Percentiles rank a stretch among this genome's conserved stretches.
Evolutionary conservation across 805 yeast genomes (phyloP).

Genomic region (Clavispora phyllophila): DNA sequence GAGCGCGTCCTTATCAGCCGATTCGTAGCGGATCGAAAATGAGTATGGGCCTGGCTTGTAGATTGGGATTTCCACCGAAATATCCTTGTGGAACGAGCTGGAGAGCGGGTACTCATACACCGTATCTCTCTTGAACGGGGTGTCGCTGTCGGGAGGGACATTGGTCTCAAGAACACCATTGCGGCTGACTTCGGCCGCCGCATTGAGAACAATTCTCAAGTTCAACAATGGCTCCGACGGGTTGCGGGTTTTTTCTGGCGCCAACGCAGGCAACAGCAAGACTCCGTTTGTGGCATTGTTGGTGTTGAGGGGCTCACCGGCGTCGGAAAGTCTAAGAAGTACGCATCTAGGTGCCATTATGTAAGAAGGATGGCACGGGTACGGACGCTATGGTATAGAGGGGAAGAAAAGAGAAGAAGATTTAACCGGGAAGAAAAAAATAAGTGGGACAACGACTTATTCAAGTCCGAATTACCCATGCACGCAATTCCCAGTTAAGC

Average conservation of each 20-base stretch:
- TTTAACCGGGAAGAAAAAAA: not conserved
- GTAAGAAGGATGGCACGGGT: not conserved
- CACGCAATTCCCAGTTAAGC: not conserved
- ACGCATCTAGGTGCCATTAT: constrained; percentile 15
- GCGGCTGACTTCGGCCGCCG: constrained; percentile 69
- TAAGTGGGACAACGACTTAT: not conserved
- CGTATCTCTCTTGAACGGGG: constrained; percentile 50
- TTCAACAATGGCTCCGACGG: constrained; percentile 40
- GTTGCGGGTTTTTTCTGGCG: constrained; percentile 24
- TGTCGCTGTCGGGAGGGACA: constrained; percentile 45
- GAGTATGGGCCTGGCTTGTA: constrained; percentile 74
- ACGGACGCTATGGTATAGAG: not conserved
- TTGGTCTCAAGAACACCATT: constrained; percentile 73
- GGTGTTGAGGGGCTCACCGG: constrained; percentile 43
- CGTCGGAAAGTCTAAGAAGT: constrained; percentile 41
- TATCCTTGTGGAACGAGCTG: constrained; percentile 61
- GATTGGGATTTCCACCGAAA: constrained; percentile 55
- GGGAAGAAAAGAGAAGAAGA: not conserved
- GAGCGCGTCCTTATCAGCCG: constrained; percentile 14
- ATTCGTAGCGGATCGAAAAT: constrained; percentile 60
- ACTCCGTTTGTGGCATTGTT: constrained; percentile 42
- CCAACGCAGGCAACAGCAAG: constrained; percentile 44
- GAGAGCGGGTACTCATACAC: constrained; percentile 49
- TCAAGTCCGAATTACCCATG: not conserved
- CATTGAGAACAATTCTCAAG: constrained; percentile 61